These are phyloP conservation scores for Moelleriella libera DNA, from an alignment of 2,329 filamentous ascomycete species.

Conservation along the genomic window DNA sequence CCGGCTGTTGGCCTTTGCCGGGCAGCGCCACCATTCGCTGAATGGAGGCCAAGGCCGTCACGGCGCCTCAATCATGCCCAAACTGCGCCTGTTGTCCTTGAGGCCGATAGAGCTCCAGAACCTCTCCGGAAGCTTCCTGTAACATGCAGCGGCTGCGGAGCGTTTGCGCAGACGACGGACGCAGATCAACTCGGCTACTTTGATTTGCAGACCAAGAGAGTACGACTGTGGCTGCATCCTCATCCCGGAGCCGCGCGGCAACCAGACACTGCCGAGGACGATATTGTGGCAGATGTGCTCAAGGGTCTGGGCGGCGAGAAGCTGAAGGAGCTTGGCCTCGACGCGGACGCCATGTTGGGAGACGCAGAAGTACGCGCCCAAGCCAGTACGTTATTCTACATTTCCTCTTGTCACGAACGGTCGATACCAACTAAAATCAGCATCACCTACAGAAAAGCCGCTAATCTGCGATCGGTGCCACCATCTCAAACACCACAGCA, in stretches of 20 bases:
- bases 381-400: conserved; percentile 1
- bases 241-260: conserved; percentile 6
- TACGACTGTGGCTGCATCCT: conserved; percentile 29
- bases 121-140: conserved; percentile 27
- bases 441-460: conserved; percentile 14
- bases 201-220: conserved; percentile 33
- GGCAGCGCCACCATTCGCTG: conserved; percentile 2
- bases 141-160: conserved; percentile 51
- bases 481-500: conserved; percentile 60
- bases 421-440: not conserved
- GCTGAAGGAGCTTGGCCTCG: conserved; percentile 31
- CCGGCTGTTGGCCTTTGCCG: conserved; percentile 21
- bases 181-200: conserved; percentile 42
- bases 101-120: not conserved
- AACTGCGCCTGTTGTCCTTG: conserved; percentile 3
- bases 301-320: conserved; percentile 24
- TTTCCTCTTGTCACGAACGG: not conserved
- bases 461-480: conserved; percentile 85
- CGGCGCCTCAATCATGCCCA: conserved; percentile 12
- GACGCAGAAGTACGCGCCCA: not conserved
- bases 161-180: conserved; percentile 42
- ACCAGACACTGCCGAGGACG: conserved; percentile 22
- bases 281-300: conserved; percentile 31
- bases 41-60: conserved; percentile 8
- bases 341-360: conserved; percentile 22